Evolutionary conservation across 2,329 filamentous ascomycete genomes (phyloP), one percentile per base, ranked within the genome.

Genomic region (Sclerotinia subarctica): DNA sequence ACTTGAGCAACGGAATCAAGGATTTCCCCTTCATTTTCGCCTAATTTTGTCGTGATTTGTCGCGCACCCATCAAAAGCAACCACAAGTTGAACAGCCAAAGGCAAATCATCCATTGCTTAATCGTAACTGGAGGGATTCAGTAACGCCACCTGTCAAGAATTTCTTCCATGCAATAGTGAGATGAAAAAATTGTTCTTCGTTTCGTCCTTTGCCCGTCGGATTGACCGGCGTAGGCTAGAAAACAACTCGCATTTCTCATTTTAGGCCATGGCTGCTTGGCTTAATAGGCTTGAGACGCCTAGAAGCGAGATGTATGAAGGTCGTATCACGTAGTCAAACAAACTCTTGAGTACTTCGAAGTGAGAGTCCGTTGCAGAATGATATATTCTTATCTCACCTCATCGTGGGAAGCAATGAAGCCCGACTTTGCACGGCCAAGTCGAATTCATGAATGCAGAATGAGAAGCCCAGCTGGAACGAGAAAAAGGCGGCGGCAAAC

Each of bases 11-110:
- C 29, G 59, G 15, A 13, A 51, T n/a, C 59, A 38, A 51, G 59
- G 46, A 62, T 62, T 51, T 24, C 59, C 59, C 59, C 59, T 62
- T 62, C 59, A 62, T 62, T 62, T 24, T 62, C 59, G 59, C 59
- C 32, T 62, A 51, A 49, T 24, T 38, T 46, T 53, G 24, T 21
- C 2, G 13, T 49, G 26, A 11, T 35, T 49, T 60, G 26, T 60
- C 10, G 58, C 38, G 21, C 58, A 62, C 46, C 58, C 46, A 51
- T 62, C 58, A 62, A 60, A 38, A n/a, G 17, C 58, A 62, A 49
- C 32, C 32, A 19, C 32, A 57, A 57, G 53, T 10, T 7, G 29
- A 62, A 46, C 21, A 35, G 58, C 11, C 17, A 17, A 35, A 38
- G 35, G 26, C 15, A 24, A 38, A 51, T 58, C 56, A 46, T 51